Base-by-base conservation (phyloP, 495 filamentous ascomycete species). In the Platismatia glauca region DNA sequence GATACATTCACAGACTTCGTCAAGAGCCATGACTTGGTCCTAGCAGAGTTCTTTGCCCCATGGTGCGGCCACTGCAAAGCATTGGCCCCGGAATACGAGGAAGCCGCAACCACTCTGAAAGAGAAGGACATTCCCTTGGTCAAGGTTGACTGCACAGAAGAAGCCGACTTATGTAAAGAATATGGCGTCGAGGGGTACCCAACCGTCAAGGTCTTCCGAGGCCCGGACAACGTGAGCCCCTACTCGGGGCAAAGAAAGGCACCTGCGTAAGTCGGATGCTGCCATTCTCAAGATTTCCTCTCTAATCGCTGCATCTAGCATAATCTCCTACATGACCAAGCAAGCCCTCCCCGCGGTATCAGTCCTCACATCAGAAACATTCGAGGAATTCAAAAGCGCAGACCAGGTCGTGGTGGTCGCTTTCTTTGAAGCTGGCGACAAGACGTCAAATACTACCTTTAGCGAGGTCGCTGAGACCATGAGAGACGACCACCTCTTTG, bases 61-160 rank as follows among this genome's bases (percentile, higher is more conserved):
- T 97, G 94, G 95, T 99, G 95, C 74, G 94, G 94, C 67, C 94
- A 98, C 83, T 98, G 94, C 88, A 98, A 98, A 81, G 88, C 90
- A 65, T 78, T 94, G 37, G 89, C 89, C 52, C 89, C 89, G 64
- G 90, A 94, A 79, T 94, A 93, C 72, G 90, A 95, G 67, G 89
- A 94, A 73, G 94, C 94, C 48, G 94, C 94, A 20, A 95, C 91
- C 0, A 86, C 87, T 50, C 78, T 99, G 67, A 99, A 97, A 81
- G 87, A 89, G 77, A 99, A 97, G 83, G 80, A 91, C 64, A 97
- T 99, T 71, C 82, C 85, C 64, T 74, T 99, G 55, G 91, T 82
- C 69, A 97, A 99, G 83, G 81, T 99, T 67, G 94, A 98, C 77
- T 99, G 94, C 80, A 97, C 94, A 70, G 91, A 84, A 67, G 90